Evolutionary conservation across 2,329 filamentous ascomycete genomes (phyloP).

Genomic region (Mollisia scopiformis): DNA sequence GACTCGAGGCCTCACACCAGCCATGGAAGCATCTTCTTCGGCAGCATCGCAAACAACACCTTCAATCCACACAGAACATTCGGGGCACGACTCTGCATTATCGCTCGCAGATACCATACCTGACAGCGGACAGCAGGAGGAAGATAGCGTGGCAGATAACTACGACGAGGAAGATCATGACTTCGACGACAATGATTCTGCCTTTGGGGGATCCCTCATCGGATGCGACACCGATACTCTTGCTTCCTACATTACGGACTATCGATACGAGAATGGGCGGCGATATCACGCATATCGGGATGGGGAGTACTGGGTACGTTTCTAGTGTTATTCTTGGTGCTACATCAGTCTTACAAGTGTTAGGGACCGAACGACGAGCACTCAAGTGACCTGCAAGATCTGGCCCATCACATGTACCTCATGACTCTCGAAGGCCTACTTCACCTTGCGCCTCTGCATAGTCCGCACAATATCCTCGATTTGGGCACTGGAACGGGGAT

Average conservation of each 20-base stretch:
- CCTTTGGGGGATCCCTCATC: slow-evolving; percentile 22
- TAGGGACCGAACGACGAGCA: slow-evolving; percentile 46
- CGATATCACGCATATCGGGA: slow-evolving; percentile 45
- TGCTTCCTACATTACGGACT: slow-evolving; percentile 26
- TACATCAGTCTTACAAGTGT: not conserved
- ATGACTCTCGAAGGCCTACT: slow-evolving; percentile 24
- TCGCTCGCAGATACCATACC: slow-evolving; percentile 3
- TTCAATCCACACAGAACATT: not conserved
- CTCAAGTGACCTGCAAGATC: slow-evolving; percentile 46
- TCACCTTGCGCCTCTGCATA: slow-evolving; percentile 23
- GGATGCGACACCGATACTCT: slow-evolving; percentile 25
- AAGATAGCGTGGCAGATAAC: not conserved
- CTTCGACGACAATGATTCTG: slow-evolving; percentile 21
- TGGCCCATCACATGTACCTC: slow-evolving; percentile 44
- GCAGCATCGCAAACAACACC: not conserved
- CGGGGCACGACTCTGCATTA: slow-evolving; percentile 13
- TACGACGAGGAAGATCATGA: not conserved
- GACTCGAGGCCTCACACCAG: not conserved
- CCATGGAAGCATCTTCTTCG: not conserved
- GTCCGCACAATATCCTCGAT: slow-evolving; percentile 39
- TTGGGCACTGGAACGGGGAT: slow-evolving; percentile 46
- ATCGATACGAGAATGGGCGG: slow-evolving; percentile 46
- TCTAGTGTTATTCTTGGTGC: not conserved
- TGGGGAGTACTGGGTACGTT: slow-evolving; percentile 38
- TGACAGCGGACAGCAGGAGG: slow-evolving; percentile 2